phyloP scores from a whole-genome alignment of 768 basidiomycete species.

The Pisolithus albus region DNA sequence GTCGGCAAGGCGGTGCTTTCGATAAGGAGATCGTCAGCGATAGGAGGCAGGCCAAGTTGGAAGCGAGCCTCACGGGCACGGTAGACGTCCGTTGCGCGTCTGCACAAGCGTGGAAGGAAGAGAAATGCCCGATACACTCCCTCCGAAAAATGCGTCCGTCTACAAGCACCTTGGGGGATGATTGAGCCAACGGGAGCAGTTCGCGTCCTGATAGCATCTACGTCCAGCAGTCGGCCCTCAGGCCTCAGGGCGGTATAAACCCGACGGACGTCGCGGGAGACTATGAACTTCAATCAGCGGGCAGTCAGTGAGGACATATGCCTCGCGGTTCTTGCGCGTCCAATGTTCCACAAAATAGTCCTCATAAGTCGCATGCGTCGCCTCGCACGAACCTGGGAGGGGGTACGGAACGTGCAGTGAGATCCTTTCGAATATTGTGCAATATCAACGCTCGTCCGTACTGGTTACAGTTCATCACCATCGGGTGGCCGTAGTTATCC shows the following conservation, averaged over 20 bases:
- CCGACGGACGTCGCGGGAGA: conserved; percentile 37
- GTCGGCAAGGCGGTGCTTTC: conserved; percentile 75
- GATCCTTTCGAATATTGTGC: conserved; percentile 52
- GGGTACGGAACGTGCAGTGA: conserved; percentile 59
- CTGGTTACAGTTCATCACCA: conserved; percentile 51
- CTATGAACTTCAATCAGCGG: conserved; percentile 52
- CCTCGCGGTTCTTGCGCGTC: too few species aligned
- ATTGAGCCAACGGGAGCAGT: conserved; percentile 26
- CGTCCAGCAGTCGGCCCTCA: conserved; percentile 12
- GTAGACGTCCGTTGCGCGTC: too few species aligned
- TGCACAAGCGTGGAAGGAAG: too few species aligned
- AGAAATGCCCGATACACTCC: too few species aligned
- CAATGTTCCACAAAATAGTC: too few species aligned
- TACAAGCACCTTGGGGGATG: conserved; percentile 24
- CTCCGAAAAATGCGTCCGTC: too few species aligned
- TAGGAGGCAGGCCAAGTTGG: conserved; percentile 14
- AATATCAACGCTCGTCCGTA: conserved; percentile 52
- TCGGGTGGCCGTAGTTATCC: conserved; percentile 32
- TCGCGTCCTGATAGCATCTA: conserved; percentile 22
- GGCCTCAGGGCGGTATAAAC: conserved; percentile 40
- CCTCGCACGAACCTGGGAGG: conserved; percentile 44
- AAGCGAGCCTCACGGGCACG: too few species aligned
- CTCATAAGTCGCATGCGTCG: conserved; percentile 14
- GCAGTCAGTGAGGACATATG: conserved; percentile 30
- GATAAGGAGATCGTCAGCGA: conserved; percentile 50